These are phyloP conservation scores for Gracilaria gracilis DNA, from an alignment of 23 red algal species.

Conservation along the genomic window DNA sequence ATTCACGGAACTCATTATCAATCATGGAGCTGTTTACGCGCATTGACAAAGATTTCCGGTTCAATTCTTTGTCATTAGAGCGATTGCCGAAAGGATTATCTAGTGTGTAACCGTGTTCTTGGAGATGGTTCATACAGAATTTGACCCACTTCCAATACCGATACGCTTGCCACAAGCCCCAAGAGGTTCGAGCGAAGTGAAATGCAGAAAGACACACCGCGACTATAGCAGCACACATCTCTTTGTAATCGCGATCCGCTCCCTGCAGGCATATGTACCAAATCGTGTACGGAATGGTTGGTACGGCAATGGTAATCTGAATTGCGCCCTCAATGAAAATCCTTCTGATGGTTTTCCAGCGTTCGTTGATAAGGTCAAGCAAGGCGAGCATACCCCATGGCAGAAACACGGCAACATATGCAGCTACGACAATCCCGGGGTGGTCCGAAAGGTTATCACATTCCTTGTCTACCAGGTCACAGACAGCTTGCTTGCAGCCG, in stretches of 20 bases:
- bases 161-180: conserved; percentile 12
- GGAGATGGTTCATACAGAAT: neutral
- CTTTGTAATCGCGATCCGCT: conserved; percentile 14
- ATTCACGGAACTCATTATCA: neutral
- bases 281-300: neutral
- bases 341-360: conserved; percentile 14
- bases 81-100: neutral
- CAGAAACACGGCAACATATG: conserved; percentile 10
- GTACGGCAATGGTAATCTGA: conserved; percentile 1
- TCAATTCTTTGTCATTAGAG: neutral
- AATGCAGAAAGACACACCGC: conserved; percentile 12
- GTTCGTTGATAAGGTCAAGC: conserved; percentile 8
- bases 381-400: conserved; percentile 6
- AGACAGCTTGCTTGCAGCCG: neutral
- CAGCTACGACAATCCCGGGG: neutral
- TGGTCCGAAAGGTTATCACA: neutral
- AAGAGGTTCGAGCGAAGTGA: neutral
- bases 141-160: conserved; percentile 12
- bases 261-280: neutral
- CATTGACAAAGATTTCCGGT: neutral
- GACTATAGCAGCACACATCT: conserved; percentile 34
- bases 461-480: neutral
- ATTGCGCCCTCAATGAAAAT: neutral
- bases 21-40: neutral
- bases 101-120: neutral